A percentile compares a stretch with the other conserved stretches of the same genome.
These are phyloP conservation scores for Candida jianshihensis DNA, from an alignment of 805 yeast species.

Conservation along the genomic window DNA sequence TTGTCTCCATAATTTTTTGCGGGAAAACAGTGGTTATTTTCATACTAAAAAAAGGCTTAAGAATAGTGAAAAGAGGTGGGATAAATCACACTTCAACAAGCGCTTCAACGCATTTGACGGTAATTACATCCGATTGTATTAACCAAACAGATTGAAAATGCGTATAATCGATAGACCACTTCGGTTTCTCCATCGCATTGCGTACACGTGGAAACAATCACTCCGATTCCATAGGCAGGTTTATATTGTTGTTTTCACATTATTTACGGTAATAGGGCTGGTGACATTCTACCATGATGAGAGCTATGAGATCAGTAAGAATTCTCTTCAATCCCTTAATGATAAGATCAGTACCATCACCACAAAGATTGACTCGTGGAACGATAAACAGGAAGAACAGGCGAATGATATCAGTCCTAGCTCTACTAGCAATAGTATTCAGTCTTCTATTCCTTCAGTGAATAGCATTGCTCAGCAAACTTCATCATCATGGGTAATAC, in stretches of 20 bases:
- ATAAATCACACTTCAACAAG: no score
- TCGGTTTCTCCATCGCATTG: not conserved
- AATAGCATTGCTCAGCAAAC: no score
- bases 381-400: constrained; percentile 1
- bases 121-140: no score
- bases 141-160: no score
- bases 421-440: no score
- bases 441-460: no score
- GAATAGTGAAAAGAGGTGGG: not conserved
- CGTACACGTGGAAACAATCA: not conserved
- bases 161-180: no score
- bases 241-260: not conserved
- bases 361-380: constrained; percentile 11
- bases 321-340: constrained; percentile 6
- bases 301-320: constrained; percentile 7
- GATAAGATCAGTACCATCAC: constrained; percentile 9
- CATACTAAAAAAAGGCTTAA: no score
- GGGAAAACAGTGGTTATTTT: no score
- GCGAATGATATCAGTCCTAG: constrained; percentile 2
- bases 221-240: not conserved
- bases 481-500: no score
- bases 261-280: not conserved
- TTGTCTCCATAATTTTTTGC: no score
- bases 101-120: no score
- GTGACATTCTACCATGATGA: constrained; percentile 2